phyloP scores from a whole-genome alignment of 2,329 filamentous ascomycete species.

The Cercospora sp. region DNA sequence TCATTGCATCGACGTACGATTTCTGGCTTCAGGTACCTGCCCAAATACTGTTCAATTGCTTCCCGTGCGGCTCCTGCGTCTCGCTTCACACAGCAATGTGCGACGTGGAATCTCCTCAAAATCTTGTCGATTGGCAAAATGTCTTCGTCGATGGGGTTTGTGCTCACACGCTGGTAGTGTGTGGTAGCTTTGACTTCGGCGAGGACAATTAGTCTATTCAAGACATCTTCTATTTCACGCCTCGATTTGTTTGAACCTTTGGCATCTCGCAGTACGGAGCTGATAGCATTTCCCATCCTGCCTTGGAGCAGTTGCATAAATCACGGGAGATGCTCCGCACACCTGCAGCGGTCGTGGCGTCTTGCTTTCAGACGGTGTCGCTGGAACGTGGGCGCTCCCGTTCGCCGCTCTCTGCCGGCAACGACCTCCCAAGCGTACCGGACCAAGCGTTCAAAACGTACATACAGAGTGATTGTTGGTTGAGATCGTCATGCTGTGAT shows the following conservation, averaged over 20 bases:
- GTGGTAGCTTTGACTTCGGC: constrained; percentile 15
- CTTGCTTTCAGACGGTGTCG: neutral
- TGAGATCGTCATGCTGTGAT: neutral
- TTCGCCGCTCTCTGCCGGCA: neutral
- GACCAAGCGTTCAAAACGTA: neutral
- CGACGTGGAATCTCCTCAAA: constrained; percentile 13
- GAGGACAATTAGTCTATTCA: constrained; percentile 9
- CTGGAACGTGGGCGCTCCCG: neutral
- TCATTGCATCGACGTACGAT: constrained; percentile 7
- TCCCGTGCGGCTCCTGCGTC: constrained; percentile 5
- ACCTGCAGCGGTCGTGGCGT: constrained; percentile 3
- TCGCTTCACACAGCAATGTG: constrained; percentile 15
- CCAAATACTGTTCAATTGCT: constrained; percentile 13
- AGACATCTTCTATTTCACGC: constrained; percentile 17
- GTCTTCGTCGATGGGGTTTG: constrained; percentile 11
- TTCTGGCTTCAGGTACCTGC: constrained; percentile 2
- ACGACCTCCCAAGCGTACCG: neutral
- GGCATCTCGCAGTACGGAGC: neutral
- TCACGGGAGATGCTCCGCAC: neutral
- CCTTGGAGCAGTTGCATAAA: neutral
- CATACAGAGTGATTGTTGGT: neutral
- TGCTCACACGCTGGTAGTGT: constrained; percentile 11
- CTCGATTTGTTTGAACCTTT: neutral
- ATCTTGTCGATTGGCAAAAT: constrained; percentile 15
- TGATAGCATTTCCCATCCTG: constrained; percentile 12